Percentiles rank a stretch among this genome's conserved stretches.
Conservation (phyloP, 176 grass and related monocot species). For the Luzula sylvatica region DNA sequence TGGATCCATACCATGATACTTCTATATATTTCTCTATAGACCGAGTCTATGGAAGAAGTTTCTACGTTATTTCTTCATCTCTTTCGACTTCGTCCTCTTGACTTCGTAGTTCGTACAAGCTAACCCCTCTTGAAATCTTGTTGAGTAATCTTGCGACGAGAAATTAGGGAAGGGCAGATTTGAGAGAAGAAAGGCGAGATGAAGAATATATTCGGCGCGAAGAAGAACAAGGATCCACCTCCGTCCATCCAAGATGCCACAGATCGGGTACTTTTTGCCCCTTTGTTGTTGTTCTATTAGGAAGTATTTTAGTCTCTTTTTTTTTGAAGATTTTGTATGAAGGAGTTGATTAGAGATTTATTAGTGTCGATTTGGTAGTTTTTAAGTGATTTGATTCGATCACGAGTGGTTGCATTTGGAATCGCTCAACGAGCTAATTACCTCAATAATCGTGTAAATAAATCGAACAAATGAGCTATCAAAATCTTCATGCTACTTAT, state of each 20-base stretch:
- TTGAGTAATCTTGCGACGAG: neutral
- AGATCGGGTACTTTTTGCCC: slow-evolving; percentile 32
- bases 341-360: neutral
- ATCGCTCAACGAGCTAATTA: too few species aligned
- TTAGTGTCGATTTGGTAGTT: neutral
- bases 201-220: slow-evolving; percentile 89
- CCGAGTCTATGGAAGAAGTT: neutral
- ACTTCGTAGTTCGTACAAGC: neutral
- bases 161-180: neutral
- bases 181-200: slow-evolving; percentile 25
- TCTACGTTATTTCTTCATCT: neutral
- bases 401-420: too few species aligned
- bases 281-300: neutral
- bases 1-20: too few species aligned
- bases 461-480: neutral
- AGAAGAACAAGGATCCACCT: slow-evolving; percentile 73
- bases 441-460: neutral
- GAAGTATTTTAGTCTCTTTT: neutral
- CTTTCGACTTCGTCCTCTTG: neutral
- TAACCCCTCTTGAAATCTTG: slow-evolving; percentile 3
- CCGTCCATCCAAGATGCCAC: slow-evolving; percentile 84
- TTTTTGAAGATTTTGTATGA: neutral
- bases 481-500: neutral
- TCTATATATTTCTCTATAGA: neutral
- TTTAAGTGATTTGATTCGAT: too few species aligned